A percentile compares a stretch with the other conserved stretches of the same genome.
These are phyloP conservation scores for Blechomonas ayalai DNA, from an alignment of 208 protist genomes.

Conservation along the genomic window DNA sequence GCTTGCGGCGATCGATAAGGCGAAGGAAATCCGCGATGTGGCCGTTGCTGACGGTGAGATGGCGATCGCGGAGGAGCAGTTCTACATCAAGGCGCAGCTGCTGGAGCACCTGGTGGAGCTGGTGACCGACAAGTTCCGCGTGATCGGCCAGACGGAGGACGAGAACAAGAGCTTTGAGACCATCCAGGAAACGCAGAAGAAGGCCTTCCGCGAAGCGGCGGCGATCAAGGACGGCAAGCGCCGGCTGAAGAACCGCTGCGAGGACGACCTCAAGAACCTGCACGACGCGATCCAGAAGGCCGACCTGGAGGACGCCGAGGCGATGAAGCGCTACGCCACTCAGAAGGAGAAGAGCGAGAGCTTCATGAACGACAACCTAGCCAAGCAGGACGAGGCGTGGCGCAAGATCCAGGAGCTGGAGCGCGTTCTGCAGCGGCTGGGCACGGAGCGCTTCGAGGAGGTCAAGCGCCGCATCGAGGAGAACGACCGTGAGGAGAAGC, in stretches of 20 bases:
- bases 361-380: conserved; percentile 57
- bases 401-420: conserved; percentile 76
- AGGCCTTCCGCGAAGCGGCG: conserved; percentile 62
- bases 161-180: conserved; percentile 35
- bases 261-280: conserved; percentile 65
- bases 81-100: conserved; percentile 59
- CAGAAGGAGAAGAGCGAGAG: conserved; percentile 73
- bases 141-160: conserved; percentile 49
- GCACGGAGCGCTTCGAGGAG: conserved; percentile 74
- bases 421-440: conserved; percentile 65
- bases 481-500: conserved; percentile 74
- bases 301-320: conserved; percentile 72
- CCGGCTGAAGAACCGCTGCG: conserved; percentile 66
- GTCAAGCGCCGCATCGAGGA: conserved; percentile 83
- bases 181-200: conserved; percentile 65
- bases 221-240: conserved; percentile 77
- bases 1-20: conserved; percentile 34
- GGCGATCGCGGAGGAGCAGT: conserved; percentile 49
- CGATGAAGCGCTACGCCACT: conserved; percentile 60
- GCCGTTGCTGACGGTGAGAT: conserved; percentile 40
- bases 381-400: conserved; percentile 71
- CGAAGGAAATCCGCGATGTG: conserved; percentile 37
- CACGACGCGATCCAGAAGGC: conserved; percentile 76
- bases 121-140: conserved; percentile 41
- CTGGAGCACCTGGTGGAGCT: conserved; percentile 47